Percentiles rank a stretch among this genome's conserved stretches.
phyloP scores from a whole-genome alignment of 257 asterid species.

The Marsdenia floribunda region DNA sequence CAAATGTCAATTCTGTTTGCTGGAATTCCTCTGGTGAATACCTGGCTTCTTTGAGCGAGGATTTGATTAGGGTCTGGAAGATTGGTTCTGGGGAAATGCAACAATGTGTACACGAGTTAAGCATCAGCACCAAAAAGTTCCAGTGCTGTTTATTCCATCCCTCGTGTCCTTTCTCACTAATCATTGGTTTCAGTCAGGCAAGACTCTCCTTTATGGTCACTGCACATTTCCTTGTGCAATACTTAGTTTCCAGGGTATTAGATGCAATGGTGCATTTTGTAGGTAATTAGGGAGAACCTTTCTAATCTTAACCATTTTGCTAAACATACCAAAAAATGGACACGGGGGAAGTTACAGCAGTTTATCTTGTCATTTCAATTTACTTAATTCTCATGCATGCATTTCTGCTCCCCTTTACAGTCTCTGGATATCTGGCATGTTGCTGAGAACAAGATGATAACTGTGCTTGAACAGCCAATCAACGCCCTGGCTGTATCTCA shows the following conservation, averaged over 20 bases:
- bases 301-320: background rate
- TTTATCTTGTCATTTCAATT: background rate
- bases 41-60: conserved; percentile 35
- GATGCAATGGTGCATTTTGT: background rate
- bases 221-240: background rate
- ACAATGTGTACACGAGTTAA: conserved; percentile 28
- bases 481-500: conserved; percentile 22
- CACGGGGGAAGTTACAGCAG: background rate
- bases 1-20: conserved; percentile 28
- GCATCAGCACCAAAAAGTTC: conserved; percentile 25
- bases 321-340: background rate
- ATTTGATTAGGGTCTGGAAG: conserved; percentile 34
- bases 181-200: conserved; percentile 31
- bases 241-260: background rate
- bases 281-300: background rate
- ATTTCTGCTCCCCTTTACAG: conserved; percentile 18
- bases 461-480: conserved; percentile 17
- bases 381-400: background rate
- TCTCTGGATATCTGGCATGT: conserved; percentile 40
- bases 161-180: conserved; percentile 19
- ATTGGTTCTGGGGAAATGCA: conserved; percentile 26
- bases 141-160: conserved; percentile 33
- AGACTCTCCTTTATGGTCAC: background rate
- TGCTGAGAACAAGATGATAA: conserved; percentile 33
- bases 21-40: conserved; percentile 35